Conservation (phyloP, 2,329 filamentous ascomycete species). For the Dactylellina haptotyla region DNA sequence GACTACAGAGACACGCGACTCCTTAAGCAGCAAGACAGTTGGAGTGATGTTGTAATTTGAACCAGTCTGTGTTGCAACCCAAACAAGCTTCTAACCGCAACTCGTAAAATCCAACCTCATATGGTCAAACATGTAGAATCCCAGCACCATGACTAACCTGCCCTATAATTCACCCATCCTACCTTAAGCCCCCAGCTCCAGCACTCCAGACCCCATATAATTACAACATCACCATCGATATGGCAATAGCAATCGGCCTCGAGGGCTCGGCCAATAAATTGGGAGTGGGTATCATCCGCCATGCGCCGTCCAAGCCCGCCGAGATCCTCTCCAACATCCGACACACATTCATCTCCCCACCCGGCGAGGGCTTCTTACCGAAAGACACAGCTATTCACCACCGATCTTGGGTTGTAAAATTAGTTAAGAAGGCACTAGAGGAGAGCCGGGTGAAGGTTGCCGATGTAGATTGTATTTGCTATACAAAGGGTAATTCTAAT, state of each 20-base stretch:
- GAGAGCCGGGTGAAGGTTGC: conserved; percentile 71
- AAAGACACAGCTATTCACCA: conserved; percentile 97
- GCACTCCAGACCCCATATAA: background rate
- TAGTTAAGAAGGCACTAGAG: conserved; percentile 81
- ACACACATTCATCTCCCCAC: conserved; percentile 90
- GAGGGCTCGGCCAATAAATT: conserved; percentile 99
- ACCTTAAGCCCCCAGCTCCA: background rate
- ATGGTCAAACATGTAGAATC: conserved; percentile 26
- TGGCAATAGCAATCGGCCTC: conserved; percentile 75
- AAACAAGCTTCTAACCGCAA: conserved; percentile 21
- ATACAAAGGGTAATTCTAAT: conserved; percentile 73
- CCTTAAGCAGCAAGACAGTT: background rate
- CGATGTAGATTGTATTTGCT: conserved; percentile 92
- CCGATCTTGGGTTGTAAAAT: conserved; percentile 79
- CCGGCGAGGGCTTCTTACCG: conserved; percentile 92
- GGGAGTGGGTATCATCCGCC: conserved; percentile 88
- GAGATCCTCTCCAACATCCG: conserved; percentile 91
- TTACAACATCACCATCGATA: conserved; percentile 31
- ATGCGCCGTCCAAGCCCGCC: conserved; percentile 67
- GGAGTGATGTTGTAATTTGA: background rate
- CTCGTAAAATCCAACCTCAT: conserved; percentile 53
- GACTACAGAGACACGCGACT: no score
- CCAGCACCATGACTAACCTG: conserved; percentile 10
- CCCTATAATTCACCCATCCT: conserved; percentile 23
- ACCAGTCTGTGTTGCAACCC: background rate